These are phyloP conservation scores for Lachnellula cervina DNA, from an alignment of 2,329 filamentous ascomycete species.

Conservation along the genomic window DNA sequence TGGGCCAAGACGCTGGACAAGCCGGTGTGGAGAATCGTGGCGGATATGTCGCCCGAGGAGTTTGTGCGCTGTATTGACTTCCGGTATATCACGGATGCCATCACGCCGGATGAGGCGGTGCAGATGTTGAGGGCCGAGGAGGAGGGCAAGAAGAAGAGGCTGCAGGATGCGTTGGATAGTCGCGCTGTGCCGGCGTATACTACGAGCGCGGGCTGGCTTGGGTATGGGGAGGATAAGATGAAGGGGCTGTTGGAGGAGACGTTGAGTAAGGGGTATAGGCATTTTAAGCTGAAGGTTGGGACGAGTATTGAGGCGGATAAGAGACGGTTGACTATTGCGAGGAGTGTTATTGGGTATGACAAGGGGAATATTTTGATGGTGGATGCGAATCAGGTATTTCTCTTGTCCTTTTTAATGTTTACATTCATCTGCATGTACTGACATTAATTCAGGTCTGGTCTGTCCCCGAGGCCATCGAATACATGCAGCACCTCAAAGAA, in stretches of 20 bases:
- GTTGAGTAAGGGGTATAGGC: constrained; percentile 67
- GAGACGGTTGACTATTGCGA: constrained; percentile 65
- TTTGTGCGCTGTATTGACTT: constrained; percentile 88
- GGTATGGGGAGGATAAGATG: constrained; percentile 86
- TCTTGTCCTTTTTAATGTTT: background rate
- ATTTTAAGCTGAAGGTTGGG: constrained; percentile 92
- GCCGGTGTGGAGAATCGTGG: constrained; percentile 85
- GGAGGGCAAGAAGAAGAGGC: constrained; percentile 62
- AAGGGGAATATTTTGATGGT: constrained; percentile 74
- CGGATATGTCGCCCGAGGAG: constrained; percentile 85
- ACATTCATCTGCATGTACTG: background rate
- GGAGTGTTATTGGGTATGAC: constrained; percentile 78
- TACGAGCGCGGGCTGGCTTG: constrained; percentile 87
- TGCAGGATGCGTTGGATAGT: constrained; percentile 68
- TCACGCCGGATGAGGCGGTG: constrained; percentile 80
- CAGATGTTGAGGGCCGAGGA: constrained; percentile 62
- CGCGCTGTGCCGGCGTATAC: constrained; percentile 86
- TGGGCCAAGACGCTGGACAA: constrained; percentile 85
- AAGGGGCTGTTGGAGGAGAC: constrained; percentile 68
- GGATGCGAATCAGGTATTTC: constrained; percentile 74
- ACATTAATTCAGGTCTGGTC: constrained; percentile 59
- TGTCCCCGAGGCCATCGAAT: constrained; percentile 80
- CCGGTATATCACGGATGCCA: constrained; percentile 88
- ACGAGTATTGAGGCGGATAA: constrained; percentile 67
- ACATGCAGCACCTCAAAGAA: constrained; percentile 76